Evolutionary conservation across 306 rosid genomes (phyloP).

Genomic region (Prunus armeniaca): DNA sequence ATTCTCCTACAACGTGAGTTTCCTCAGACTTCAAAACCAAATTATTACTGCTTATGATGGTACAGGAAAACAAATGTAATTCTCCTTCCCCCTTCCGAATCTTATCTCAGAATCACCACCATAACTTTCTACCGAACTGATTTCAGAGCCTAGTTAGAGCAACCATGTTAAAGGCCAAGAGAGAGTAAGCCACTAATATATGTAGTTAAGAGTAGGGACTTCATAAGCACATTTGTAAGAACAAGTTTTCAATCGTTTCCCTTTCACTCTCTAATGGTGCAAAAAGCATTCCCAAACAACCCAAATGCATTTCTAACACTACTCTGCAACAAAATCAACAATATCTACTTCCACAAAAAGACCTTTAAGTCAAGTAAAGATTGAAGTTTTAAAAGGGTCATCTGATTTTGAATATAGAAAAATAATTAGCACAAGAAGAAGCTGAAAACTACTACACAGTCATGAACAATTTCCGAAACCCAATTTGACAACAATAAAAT

Average conservation of each 20-base stretch:
- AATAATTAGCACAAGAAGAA: neutral
- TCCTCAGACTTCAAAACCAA: neutral
- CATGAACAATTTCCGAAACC: neutral
- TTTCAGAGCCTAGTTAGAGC: neutral
- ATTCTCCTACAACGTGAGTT: neutral
- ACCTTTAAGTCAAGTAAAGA: neutral
- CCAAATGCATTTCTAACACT: neutral
- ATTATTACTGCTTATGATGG: neutral
- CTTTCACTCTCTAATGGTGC: neutral
- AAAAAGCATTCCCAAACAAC: neutral
- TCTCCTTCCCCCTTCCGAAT: neutral
- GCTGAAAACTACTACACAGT: neutral
- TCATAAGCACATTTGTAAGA: neutral
- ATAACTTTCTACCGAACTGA: neutral
- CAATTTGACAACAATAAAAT: neutral
- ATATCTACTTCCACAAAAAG: slow-evolving; percentile 1
- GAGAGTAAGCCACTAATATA: neutral
- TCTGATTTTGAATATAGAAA: neutral
- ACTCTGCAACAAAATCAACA: neutral
- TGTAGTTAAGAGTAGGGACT: neutral
- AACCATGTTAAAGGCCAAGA: neutral
- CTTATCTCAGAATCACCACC: neutral
- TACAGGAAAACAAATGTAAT: neutral
- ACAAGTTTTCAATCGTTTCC: neutral
- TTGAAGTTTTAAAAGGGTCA: neutral